These are phyloP conservation scores for Cupressus sempervirens DNA, from an alignment of 75 land plant genomes.

Conservation along the genomic window DNA sequence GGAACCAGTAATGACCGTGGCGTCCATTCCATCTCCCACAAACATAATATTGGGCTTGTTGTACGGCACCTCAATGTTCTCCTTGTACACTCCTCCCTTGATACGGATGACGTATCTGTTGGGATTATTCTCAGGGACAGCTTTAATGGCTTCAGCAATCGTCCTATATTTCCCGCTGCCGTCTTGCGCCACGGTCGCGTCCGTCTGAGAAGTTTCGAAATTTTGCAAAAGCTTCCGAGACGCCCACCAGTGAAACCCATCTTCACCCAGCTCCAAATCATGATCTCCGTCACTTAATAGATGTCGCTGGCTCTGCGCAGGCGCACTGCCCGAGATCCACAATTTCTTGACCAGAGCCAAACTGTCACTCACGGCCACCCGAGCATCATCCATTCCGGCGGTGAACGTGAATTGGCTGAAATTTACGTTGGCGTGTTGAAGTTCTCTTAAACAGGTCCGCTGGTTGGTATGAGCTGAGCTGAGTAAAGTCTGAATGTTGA, in stretches of 20 bases:
- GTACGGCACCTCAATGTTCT: constrained; percentile 27
- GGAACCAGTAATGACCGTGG: constrained; percentile 33
- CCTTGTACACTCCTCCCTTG: constrained; percentile 40
- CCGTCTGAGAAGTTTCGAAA: neutral
- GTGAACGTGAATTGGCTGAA: neutral
- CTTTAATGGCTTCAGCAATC: constrained; percentile 31
- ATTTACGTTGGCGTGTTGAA: neutral
- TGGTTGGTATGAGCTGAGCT: constrained; percentile 58
- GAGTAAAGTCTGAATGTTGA: constrained; percentile 35
- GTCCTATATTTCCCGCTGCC: constrained; percentile 40
- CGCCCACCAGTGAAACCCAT: constrained; percentile 18
- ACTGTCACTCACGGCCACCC: constrained; percentile 30
- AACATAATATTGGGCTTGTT: constrained; percentile 32
- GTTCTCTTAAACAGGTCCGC: constrained; percentile 44
- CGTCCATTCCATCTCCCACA: constrained; percentile 38
- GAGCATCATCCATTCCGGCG: neutral
- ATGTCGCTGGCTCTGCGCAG: too few relatives aligned
- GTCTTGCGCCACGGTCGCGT: constrained; percentile 46
- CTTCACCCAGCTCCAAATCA: neutral
- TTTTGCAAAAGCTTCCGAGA: neutral
- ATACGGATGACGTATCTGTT: constrained; percentile 33
- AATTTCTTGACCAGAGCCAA: constrained; percentile 45
- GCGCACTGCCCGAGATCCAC: constrained; percentile 1
- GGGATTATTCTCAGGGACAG: constrained; percentile 26
- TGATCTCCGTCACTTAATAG: neutral